These are phyloP conservation scores for Centrapalus pauciflorus DNA, from an alignment of 129 eudicot genomes.

Conservation along the genomic window DNA sequence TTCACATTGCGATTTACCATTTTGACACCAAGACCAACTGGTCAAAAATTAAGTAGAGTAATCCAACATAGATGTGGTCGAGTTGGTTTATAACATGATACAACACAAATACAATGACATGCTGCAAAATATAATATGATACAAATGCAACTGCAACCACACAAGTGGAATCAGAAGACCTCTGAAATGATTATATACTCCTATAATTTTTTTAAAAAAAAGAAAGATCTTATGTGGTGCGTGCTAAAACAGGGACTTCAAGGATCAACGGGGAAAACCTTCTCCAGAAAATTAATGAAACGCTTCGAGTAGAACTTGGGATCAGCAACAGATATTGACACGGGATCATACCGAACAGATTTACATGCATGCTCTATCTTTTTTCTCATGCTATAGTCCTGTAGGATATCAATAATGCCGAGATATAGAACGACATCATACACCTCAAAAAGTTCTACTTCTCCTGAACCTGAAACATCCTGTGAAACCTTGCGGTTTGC, in stretches of 20 bases:
- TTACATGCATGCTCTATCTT: conserved; percentile 77
- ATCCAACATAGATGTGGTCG: background rate
- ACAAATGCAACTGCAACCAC: conserved; percentile 17
- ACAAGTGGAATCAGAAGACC: conserved; percentile 5
- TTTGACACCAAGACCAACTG: too few relatives aligned
- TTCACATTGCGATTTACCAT: too few relatives aligned
- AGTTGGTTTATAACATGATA: conserved; percentile 10
- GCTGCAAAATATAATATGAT: background rate
- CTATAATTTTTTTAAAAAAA: background rate
- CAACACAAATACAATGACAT: conserved; percentile 7
- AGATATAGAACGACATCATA: conserved; percentile 87
- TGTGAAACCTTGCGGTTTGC: conserved; percentile 68
- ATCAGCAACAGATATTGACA: conserved; percentile 65
- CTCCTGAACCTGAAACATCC: conserved; percentile 48
- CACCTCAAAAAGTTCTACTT: conserved; percentile 87
- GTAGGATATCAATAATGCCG: conserved; percentile 88
- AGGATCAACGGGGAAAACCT: conserved; percentile 54
- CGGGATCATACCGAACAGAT: conserved; percentile 63
- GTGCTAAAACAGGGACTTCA: conserved; percentile 9
- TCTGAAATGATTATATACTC: conserved; percentile 10
- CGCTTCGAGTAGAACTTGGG: conserved; percentile 76
- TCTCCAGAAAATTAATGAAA: conserved; percentile 63
- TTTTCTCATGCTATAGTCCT: conserved; percentile 81
- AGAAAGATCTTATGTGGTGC: conserved; percentile 6
- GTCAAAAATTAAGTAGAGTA: too few relatives aligned